Percentiles rank a stretch among this genome's conserved stretches.
Evolutionary conservation across 768 basidiomycete genomes (phyloP).

Genomic region (Gyrodon lividus): DNA sequence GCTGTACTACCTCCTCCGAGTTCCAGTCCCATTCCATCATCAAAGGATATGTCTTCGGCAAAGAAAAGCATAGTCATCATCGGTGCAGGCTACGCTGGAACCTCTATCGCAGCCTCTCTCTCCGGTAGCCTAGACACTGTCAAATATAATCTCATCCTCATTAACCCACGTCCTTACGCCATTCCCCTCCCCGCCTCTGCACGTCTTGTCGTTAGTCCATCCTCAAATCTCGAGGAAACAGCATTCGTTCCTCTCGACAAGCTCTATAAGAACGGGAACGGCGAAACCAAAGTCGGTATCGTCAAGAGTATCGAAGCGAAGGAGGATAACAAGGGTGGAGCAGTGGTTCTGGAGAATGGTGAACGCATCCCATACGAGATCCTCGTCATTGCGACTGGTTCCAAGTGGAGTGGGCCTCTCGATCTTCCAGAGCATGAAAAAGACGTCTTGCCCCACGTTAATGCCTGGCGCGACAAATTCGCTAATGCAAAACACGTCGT

Average conservation of each 20-base stretch:
- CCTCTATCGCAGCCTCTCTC: slow-evolving; percentile 44
- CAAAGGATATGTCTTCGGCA: slow-evolving; percentile 7
- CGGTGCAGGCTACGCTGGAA: slow-evolving; percentile 52
- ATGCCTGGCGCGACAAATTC: slow-evolving; percentile 33
- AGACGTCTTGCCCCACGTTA: slow-evolving; percentile 31
- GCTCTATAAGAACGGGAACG: slow-evolving; percentile 47
- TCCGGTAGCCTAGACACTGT: slow-evolving; percentile 48
- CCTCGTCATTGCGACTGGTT: slow-evolving; percentile 62
- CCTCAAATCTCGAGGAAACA: slow-evolving; percentile 39
- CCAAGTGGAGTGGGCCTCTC: slow-evolving; percentile 50
- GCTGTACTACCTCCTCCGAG: not conserved
- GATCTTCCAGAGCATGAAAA: slow-evolving; percentile 39
- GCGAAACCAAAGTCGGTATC: slow-evolving; percentile 33
- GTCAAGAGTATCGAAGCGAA: slow-evolving; percentile 41
- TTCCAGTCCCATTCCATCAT: not conserved
- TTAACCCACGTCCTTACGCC: slow-evolving; percentile 51
- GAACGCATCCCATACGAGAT: slow-evolving; percentile 50
- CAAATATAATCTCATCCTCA: slow-evolving; percentile 51
- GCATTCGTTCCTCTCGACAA: slow-evolving; percentile 53
- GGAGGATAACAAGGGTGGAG: slow-evolving; percentile 36
- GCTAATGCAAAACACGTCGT: slow-evolving; percentile 41
- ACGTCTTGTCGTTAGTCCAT: slow-evolving; percentile 46
- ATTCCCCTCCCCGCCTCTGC: slow-evolving; percentile 50
- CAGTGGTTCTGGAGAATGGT: slow-evolving; percentile 51
- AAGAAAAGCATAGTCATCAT: slow-evolving; percentile 51